A percentile compares a stretch with the other conserved stretches of the same genome.
phyloP scores from a whole-genome alignment of 805 yeast genomes.

The Metschnikowia matae region DNA sequence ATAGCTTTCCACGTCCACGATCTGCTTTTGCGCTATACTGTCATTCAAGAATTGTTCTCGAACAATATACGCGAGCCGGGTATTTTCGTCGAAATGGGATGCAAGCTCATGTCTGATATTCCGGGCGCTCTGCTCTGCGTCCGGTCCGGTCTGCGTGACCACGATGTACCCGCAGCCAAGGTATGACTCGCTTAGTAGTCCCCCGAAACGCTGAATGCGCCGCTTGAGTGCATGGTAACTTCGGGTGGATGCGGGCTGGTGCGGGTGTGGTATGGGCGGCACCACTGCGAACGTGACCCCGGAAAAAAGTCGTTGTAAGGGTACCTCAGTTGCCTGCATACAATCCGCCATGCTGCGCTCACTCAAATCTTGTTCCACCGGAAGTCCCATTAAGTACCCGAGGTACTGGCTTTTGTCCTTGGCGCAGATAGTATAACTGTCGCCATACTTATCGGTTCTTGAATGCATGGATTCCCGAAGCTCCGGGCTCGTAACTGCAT shows the following conservation, averaged over 20 bases:
- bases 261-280: conserved; percentile 6
- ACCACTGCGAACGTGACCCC: conserved; percentile 31
- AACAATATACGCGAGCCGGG: conserved; percentile 34
- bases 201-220: conserved; percentile 46
- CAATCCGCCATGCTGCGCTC: conserved; percentile 1
- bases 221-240: conserved; percentile 8
- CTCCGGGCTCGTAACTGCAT: conserved; percentile 31
- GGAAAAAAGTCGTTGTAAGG: conserved; percentile 31
- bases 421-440: conserved; percentile 46
- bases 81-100: conserved; percentile 11
- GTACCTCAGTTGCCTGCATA: conserved; percentile 4
- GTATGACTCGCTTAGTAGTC: conserved; percentile 9
- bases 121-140: conserved; percentile 5
- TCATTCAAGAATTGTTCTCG: conserved; percentile 28
- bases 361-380: conserved; percentile 7
- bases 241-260: background rate
- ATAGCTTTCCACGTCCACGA: conserved; percentile 7
- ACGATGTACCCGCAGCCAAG: conserved; percentile 38
- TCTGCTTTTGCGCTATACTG: conserved; percentile 6
- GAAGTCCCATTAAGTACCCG: conserved; percentile 8
- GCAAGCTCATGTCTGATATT: conserved; percentile 10
- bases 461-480: conserved; percentile 18
- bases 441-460: conserved; percentile 58
- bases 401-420: conserved; percentile 5
- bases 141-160: conserved; percentile 17